Evolutionary conservation across 169 alveolate genomes (phyloP).

Genomic region (Plasmodium vinckei): DNA sequence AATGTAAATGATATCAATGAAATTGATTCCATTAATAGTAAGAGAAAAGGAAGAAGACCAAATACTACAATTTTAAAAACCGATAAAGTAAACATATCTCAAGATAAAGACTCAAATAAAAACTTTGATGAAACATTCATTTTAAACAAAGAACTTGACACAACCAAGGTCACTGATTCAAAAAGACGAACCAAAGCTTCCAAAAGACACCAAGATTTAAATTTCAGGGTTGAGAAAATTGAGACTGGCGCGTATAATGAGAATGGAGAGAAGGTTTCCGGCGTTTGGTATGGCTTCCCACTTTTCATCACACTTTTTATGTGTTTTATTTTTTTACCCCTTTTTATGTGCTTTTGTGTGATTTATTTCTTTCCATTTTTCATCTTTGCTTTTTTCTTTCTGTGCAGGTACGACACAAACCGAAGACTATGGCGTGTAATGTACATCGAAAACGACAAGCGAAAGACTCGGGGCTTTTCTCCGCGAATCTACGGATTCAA

Average conservation of each 20-base stretch:
- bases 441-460: conserved; percentile 72
- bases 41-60: conserved; percentile 60
- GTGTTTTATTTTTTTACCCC: too few relatives aligned
- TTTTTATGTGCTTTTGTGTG: too few relatives aligned
- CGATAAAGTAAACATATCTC: background rate
- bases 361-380: too few relatives aligned
- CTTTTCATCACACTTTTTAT: too few relatives aligned
- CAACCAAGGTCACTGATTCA: background rate
- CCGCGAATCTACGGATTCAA: conserved; percentile 73
- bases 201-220: conserved; percentile 12
- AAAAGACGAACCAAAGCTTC: conserved; percentile 10
- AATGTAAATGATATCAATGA: background rate
- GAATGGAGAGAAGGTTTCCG: conserved; percentile 70
- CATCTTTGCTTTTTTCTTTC: background rate
- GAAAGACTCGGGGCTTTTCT: conserved; percentile 71
- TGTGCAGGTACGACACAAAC: conserved; percentile 57
- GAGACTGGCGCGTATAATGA: conserved; percentile 72
- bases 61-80: conserved; percentile 18
- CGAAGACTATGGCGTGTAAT: conserved; percentile 72
- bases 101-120: background rate
- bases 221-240: conserved; percentile 29
- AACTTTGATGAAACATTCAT: conserved; percentile 7
- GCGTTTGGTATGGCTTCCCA: conserved; percentile 41
- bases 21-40: background rate
- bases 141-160: conserved; percentile 5